Conservation (phyloP, 176 grass and related monocot species). For the Thalia dealbata region DNA sequence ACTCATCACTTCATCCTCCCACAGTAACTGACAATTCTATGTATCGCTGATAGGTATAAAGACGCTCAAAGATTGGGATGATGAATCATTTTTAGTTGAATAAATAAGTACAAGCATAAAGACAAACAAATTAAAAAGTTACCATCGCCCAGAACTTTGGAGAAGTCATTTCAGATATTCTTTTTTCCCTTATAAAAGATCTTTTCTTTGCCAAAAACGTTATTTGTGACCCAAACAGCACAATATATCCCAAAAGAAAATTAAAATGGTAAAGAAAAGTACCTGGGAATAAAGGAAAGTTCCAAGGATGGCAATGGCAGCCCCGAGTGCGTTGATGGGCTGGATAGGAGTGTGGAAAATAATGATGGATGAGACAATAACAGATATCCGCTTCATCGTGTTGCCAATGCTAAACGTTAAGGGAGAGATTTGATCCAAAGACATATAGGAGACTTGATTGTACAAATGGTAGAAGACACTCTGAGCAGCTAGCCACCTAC, state of each 20-base stretch:
- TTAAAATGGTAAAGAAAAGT: not conserved
- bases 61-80: not conserved
- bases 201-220: not conserved
- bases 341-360: slow-evolving; percentile 11
- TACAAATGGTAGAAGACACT: slow-evolving; percentile 10
- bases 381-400: slow-evolving; percentile 6
- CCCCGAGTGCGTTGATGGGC: slow-evolving; percentile 3
- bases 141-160: not conserved
- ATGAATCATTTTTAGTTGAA: not conserved
- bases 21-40: too few species aligned
- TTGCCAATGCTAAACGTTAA: slow-evolving; percentile 5
- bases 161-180: not conserved
- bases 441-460: slow-evolving; percentile 11
- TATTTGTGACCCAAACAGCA: not conserved
- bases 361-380: slow-evolving; percentile 8
- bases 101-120: not conserved
- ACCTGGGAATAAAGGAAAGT: slow-evolving; percentile 11
- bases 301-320: slow-evolving; percentile 7
- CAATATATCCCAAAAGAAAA: not conserved
- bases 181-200: not conserved
- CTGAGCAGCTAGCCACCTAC: slow-evolving; percentile 1
- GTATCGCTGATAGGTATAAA: not conserved
- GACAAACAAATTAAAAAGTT: not conserved
- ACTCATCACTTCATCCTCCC: not conserved
- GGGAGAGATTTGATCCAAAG: slow-evolving; percentile 8